Evolutionary conservation across 192 early-diverging fungal genomes (phyloP), one percentile per base, ranked within the genome.

Genomic region (Mortierella antarctica): DNA sequence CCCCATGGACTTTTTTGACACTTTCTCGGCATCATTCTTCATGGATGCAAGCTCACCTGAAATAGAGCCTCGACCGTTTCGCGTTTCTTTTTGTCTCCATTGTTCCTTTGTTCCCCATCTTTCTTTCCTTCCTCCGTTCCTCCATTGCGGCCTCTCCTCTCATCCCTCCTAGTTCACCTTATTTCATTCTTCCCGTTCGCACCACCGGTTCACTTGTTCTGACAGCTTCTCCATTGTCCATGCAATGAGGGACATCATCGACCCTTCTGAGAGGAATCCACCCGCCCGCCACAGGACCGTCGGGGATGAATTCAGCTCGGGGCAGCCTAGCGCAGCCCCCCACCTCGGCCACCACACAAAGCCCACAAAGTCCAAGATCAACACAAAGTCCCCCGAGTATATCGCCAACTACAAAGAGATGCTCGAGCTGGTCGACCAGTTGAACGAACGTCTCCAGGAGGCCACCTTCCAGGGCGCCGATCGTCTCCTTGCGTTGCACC

Each of bases 401-500:
- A 76, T 83, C 67, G 83, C 75, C 47, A 91, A 91, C 74, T 74
- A 86, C 51, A 80, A 82, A 67, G 88, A 87, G 71, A 88, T 88
- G 90, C 67, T 72, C 45, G 71, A 54, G 54, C 61, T 91, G 64
- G 73, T 89, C 51, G 78, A 81, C 21, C 60, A 80, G 44, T 85
- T 91, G 62, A 77, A 85, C 59, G 86, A 87, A 59, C 72, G 88
- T 57, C 83, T 91, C 31, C 11, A 79, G 44, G 82, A 86, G 70
- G 87, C 89, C 8, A 85, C 87, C 6, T 61, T 65, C 7, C 84
- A 90, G 59, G 90, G 90, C 5, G 67, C 70, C 42, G 61, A 84
- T 51, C 85, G 84, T 42, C 69, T 79, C 46, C 50, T 91, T 15
- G 70, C 76, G 14, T 67, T 83, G n/a, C 90, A 91, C 68, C 68